Percentiles rank a stretch among this genome's conserved stretches.
phyloP scores from a whole-genome alignment of 495 filamentous ascomycete species.

The Penicillium fimorum region DNA sequence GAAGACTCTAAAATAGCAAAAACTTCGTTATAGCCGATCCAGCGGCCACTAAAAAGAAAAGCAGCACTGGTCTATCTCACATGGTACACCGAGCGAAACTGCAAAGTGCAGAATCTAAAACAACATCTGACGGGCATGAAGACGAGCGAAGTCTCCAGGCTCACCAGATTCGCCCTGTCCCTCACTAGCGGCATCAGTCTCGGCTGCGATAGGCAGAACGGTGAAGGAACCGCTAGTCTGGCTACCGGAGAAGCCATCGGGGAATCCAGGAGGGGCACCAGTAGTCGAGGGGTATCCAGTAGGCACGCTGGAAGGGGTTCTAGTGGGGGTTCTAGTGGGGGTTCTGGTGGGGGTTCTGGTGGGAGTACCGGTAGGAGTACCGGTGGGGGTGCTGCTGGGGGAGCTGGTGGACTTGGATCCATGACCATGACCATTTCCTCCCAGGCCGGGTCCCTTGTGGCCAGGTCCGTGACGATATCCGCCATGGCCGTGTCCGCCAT shows the following conservation, averaged over 20 bases:
- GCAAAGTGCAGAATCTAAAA: conserved; percentile 19
- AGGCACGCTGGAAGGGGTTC: too few relatives aligned
- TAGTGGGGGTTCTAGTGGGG: neutral
- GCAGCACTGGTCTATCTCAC: conserved; percentile 16
- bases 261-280: conserved; percentile 8
- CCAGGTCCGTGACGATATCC: neutral
- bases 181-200: conserved; percentile 5
- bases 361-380: neutral
- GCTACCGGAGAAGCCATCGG: conserved; percentile 1
- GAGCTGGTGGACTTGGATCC: neutral
- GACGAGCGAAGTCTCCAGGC: conserved; percentile 19
- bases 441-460: neutral
- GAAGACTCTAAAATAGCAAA: neutral
- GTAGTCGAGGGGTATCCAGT: conserved; percentile 8
- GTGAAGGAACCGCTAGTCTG: conserved; percentile 3
- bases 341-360: neutral
- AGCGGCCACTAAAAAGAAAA: conserved; percentile 19
- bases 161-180: neutral
- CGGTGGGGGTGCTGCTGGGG: neutral
- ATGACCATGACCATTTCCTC: neutral
- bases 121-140: conserved; percentile 31
- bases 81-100: conserved; percentile 13
- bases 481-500: neutral
- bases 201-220: conserved; percentile 1
- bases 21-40: conserved; percentile 20